Evolutionary conservation across 192 early-diverging fungal species (phyloP).

Genomic region (Gorgonomyces haynaldii): DNA sequence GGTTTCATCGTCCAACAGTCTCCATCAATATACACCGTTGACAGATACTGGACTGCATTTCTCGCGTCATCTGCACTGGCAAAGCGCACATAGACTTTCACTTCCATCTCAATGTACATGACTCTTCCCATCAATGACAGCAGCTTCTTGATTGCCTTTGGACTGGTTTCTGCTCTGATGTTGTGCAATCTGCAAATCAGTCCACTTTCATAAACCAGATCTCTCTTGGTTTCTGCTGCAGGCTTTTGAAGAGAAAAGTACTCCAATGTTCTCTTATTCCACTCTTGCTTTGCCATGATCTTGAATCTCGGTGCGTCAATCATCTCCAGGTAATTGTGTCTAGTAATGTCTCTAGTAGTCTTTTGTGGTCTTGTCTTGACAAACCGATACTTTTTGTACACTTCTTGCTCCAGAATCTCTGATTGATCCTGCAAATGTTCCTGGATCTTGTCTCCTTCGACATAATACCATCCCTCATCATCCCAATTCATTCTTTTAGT

Average conservation of each 20-base stretch:
- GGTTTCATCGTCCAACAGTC: background rate
- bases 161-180: background rate
- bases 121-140: background rate
- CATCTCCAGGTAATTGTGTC: too few species aligned
- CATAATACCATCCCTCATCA: too few species aligned
- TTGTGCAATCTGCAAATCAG: background rate
- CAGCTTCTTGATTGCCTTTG: background rate
- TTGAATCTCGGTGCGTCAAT: too few species aligned
- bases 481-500: too few species aligned
- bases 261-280: constrained; percentile 1
- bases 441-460: too few species aligned
- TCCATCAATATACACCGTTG: background rate
- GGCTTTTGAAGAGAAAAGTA: background rate
- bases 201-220: background rate
- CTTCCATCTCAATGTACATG: background rate
- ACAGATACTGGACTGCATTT: background rate
- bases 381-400: too few species aligned
- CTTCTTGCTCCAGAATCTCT: too few species aligned
- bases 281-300: background rate
- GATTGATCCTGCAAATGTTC: too few species aligned
- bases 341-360: too few species aligned
- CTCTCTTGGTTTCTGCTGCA: background rate
- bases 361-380: too few species aligned
- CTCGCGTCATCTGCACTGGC: background rate
- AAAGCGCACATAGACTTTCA: background rate